A percentile compares a stretch with the other conserved stretches of the same genome.
phyloP scores from a whole-genome alignment of 2,329 filamentous ascomycete genomes.

The Metarhizium sp. region DNA sequence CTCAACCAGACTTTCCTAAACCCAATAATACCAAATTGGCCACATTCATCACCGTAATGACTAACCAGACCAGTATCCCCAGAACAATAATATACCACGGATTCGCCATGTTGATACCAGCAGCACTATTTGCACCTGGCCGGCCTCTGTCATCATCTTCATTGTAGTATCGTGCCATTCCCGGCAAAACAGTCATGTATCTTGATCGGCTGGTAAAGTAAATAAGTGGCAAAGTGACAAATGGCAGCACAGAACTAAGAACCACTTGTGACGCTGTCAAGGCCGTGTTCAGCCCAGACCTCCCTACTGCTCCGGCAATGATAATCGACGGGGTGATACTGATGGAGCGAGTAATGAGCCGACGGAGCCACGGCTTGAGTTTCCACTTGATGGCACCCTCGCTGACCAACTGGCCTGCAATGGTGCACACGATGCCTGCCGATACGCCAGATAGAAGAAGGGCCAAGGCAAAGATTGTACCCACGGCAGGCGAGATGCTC shows the following conservation, averaged over 20 bases:
- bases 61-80: slow-evolving; percentile 54
- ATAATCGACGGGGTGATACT: slow-evolving; percentile 76
- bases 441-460: slow-evolving; percentile 71
- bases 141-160: slow-evolving; percentile 15
- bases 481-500: slow-evolving; percentile 65
- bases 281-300: slow-evolving; percentile 58
- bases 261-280: slow-evolving; percentile 71
- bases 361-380: slow-evolving; percentile 66
- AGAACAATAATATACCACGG: slow-evolving; percentile 53
- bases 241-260: slow-evolving; percentile 69
- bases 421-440: slow-evolving; percentile 81
- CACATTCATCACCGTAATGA: slow-evolving; percentile 73
- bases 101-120: slow-evolving; percentile 57
- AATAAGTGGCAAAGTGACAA: slow-evolving; percentile 73
- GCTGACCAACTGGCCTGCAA: slow-evolving; percentile 80
- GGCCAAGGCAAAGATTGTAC: slow-evolving; percentile 75
- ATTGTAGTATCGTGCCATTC: slow-evolving; percentile 25
- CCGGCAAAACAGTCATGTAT: slow-evolving; percentile 65
- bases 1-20: slow-evolving; percentile 9
- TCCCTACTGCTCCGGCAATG: slow-evolving; percentile 70
- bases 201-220: slow-evolving; percentile 73
- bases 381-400: slow-evolving; percentile 74
- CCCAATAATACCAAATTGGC: slow-evolving; percentile 61
- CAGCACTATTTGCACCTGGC: not conserved
- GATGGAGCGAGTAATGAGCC: slow-evolving; percentile 68